Evolutionary conservation across 2,329 filamentous ascomycete genomes (phyloP).

Genomic region (Ophiocordyceps camponoti-saundersi): DNA sequence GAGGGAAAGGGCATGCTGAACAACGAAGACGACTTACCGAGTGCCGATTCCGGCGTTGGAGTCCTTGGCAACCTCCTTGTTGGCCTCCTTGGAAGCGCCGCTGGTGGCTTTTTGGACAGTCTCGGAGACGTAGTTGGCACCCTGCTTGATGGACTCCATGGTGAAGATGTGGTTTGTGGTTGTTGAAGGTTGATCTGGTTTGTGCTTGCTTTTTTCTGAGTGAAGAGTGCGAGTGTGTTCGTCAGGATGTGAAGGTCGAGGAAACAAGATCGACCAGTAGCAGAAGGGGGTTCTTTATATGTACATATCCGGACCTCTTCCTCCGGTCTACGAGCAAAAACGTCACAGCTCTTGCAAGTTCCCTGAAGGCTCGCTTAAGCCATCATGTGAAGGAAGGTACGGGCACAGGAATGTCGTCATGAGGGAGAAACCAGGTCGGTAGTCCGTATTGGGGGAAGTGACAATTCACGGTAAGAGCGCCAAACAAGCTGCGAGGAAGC

Average conservation of each 20-base stretch:
- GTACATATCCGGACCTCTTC: not conserved
- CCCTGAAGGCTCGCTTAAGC: not conserved
- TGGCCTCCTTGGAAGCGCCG: conserved; percentile 49
- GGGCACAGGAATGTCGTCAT: not conserved
- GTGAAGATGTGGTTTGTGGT: conserved; percentile 8
- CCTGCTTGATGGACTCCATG: conserved; percentile 41
- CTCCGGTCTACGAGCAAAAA: not conserved
- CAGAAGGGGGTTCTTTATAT: not conserved
- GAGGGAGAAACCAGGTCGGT: not conserved
- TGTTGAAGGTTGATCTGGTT: not conserved
- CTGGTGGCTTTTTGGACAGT: conserved; percentile 38
- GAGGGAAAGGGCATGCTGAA: too few relatives aligned
- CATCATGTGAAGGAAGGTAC: not conserved
- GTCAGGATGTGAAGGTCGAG: not conserved
- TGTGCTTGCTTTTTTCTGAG: not conserved
- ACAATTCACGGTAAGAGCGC: not conserved
- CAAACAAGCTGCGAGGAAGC: not conserved
- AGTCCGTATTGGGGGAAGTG: not conserved
- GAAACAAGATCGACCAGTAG: not conserved
- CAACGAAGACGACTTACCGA: not conserved
- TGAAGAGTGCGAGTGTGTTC: not conserved
- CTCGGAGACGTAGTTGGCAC: conserved; percentile 54
- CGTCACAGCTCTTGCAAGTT: not conserved
- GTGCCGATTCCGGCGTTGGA: conserved; percentile 29
- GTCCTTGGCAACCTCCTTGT: conserved; percentile 54